Conservation (phyloP, 305 asterid species). For the Euphrasia arctica region DNA sequence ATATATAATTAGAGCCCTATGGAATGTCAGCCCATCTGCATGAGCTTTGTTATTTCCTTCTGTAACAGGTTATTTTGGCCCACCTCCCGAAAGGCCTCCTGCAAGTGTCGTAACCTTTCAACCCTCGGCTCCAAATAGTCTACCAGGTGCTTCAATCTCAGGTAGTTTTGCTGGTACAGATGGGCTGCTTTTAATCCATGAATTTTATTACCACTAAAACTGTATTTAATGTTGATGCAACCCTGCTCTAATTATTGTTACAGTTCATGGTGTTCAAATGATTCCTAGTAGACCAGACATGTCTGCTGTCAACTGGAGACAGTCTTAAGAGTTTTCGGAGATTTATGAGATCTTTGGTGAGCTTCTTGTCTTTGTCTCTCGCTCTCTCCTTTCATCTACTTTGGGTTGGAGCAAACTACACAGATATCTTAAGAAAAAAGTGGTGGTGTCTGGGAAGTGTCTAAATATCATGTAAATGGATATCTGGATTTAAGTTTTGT, state of each 20-base stretch:
- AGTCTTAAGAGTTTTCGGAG: constrained; percentile 36
- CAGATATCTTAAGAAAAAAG: background rate
- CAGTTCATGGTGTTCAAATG: constrained; percentile 56
- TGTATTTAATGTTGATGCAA: constrained; percentile 26
- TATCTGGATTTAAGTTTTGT: background rate
- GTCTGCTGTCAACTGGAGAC: constrained; percentile 64
- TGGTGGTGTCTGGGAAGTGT: background rate
- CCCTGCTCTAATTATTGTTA: constrained; percentile 25
- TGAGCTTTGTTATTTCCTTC: constrained; percentile 27
- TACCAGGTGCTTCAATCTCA: constrained; percentile 45
- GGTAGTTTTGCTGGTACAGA: constrained; percentile 35
- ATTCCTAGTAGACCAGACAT: constrained; percentile 59
- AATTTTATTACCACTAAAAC: constrained; percentile 1
- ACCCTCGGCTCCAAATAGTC: constrained; percentile 44
- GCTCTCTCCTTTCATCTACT: background rate
- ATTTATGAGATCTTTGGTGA: constrained; percentile 38
- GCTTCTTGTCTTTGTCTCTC: constrained; percentile 29
- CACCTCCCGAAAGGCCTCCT: constrained; percentile 59
- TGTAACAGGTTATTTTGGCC: constrained; percentile 58
- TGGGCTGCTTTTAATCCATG: constrained; percentile 22
- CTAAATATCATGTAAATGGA: background rate
- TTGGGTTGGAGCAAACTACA: constrained; percentile 1
- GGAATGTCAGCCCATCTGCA: constrained; percentile 12
- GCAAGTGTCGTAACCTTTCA: constrained; percentile 41
- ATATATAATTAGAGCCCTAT: constrained; percentile 13